Evolutionary conservation across 345 rosid genomes (phyloP).

Genomic region (Eucalyptus rudis): DNA sequence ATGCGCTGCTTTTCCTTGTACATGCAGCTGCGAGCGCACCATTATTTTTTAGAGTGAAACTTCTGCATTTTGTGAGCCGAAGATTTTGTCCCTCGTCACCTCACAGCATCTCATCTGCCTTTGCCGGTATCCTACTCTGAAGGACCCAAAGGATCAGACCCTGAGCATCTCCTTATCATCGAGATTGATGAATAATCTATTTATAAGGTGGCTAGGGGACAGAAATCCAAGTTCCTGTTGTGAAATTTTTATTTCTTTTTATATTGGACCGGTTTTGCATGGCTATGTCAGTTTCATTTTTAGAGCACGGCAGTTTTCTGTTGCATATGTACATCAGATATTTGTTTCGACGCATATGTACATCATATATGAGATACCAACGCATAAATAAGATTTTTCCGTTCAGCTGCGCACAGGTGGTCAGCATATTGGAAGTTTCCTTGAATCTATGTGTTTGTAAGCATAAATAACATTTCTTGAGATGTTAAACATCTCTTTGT

Average conservation of each 20-base stretch:
- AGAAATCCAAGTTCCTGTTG: background rate
- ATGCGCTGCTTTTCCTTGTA: background rate
- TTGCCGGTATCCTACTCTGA: background rate
- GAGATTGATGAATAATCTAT: background rate
- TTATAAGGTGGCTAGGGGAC: background rate
- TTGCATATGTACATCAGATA: background rate
- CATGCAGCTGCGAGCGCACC: background rate
- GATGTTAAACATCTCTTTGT: background rate
- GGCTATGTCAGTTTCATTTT: background rate
- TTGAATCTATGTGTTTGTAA: background rate
- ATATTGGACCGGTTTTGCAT: background rate
- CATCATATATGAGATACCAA: background rate
- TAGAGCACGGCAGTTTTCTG: background rate
- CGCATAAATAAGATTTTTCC: background rate
- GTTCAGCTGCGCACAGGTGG: background rate
- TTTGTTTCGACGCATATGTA: background rate
- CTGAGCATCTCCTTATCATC: background rate
- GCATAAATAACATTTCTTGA: background rate
- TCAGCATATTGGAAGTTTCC: background rate
- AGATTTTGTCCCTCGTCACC: background rate
- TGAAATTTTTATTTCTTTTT: background rate
- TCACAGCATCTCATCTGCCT: background rate
- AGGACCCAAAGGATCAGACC: background rate
- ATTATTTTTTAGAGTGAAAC: background rate
- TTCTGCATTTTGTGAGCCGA: background rate